phyloP scores from a whole-genome alignment of 75 land plant genomes.

The Sequoia sempervirens region DNA sequence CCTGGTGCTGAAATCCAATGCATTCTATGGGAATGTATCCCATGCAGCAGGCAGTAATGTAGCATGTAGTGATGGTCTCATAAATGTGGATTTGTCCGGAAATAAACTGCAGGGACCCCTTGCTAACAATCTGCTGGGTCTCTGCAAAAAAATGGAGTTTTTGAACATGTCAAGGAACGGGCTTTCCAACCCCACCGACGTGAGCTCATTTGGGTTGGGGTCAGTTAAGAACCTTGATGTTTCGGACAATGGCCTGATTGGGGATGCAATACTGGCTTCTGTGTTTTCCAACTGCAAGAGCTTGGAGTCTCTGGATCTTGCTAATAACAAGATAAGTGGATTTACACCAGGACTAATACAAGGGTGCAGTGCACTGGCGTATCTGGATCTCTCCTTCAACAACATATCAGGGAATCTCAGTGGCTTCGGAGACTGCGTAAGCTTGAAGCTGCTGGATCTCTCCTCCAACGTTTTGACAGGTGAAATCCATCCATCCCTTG shows the following conservation, averaged over 20 bases:
- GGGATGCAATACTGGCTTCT: constrained; percentile 1
- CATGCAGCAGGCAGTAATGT: no score
- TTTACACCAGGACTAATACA: not conserved
- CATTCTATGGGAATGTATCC: constrained; percentile 5
- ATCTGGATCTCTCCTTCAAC: constrained; percentile 31
- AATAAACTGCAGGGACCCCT: constrained; percentile 10
- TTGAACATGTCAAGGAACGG: not conserved
- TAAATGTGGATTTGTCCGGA: constrained; percentile 8
- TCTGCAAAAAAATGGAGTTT: not conserved
- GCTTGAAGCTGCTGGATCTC: constrained; percentile 11
- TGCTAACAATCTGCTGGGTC: constrained; percentile 1
- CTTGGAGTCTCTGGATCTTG: constrained; percentile 6
- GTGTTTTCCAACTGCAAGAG: not conserved
- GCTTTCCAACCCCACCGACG: not conserved
- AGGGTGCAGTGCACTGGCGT: not conserved
- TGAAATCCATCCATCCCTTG: constrained; percentile 14
- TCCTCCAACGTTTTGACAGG: constrained; percentile 13
- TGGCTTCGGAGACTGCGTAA: constrained; percentile 4
- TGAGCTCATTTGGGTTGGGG: constrained; percentile 4
- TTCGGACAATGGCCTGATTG: constrained; percentile 4
- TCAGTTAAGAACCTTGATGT: constrained; percentile 1
- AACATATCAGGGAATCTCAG: constrained; percentile 22
- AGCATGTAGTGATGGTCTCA: not conserved
- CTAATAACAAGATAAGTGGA: constrained; percentile 9
- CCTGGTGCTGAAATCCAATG: constrained; percentile 7